Conservation (phyloP, 352 stramenopile genomes). For the Pythium utonaiense region DNA sequence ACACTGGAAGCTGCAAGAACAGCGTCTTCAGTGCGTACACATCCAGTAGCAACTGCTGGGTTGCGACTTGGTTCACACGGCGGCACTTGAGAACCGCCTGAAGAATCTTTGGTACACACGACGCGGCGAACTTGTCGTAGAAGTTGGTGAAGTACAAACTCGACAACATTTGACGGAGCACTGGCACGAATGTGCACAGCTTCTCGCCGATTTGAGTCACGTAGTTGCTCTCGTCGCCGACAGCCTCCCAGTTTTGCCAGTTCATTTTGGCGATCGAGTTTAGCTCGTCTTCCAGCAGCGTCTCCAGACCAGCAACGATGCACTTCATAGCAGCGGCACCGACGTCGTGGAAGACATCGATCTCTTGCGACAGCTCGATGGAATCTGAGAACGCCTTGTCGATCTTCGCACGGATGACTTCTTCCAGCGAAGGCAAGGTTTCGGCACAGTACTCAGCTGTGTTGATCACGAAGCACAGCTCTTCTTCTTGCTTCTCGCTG, state of each 20-base stretch:
- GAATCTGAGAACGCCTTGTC: slow-evolving; percentile 90
- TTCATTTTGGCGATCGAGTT: slow-evolving; percentile 90
- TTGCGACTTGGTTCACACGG: slow-evolving; percentile 94
- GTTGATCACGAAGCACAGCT: slow-evolving; percentile 97
- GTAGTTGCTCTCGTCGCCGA: slow-evolving; percentile 96
- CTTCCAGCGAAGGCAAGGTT: slow-evolving; percentile 93
- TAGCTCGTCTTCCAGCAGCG: slow-evolving; percentile 88
- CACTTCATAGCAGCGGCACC: slow-evolving; percentile 93
- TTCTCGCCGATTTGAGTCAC: slow-evolving; percentile 92
- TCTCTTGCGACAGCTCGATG: slow-evolving; percentile 92
- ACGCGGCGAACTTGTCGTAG: slow-evolving; percentile 96
- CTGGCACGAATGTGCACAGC: slow-evolving; percentile 90
- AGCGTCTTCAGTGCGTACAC: slow-evolving; percentile 97
- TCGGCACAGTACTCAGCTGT: slow-evolving; percentile 99
- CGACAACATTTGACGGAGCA: slow-evolving; percentile 88
- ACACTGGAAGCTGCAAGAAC: slow-evolving; percentile 92
- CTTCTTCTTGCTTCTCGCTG: slow-evolving; percentile 90
- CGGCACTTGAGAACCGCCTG: slow-evolving; percentile 88
- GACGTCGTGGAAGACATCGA: slow-evolving; percentile 95
- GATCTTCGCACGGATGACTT: slow-evolving; percentile 96
- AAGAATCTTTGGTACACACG: slow-evolving; percentile 91
- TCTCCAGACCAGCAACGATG: slow-evolving; percentile 92
- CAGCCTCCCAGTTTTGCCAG: slow-evolving; percentile 92
- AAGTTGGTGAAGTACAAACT: slow-evolving; percentile 96
- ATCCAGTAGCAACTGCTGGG: slow-evolving; percentile 98